Conservation (phyloP, 2,329 filamentous ascomycete genomes). For the Tolypocladium nubicola region DNA sequence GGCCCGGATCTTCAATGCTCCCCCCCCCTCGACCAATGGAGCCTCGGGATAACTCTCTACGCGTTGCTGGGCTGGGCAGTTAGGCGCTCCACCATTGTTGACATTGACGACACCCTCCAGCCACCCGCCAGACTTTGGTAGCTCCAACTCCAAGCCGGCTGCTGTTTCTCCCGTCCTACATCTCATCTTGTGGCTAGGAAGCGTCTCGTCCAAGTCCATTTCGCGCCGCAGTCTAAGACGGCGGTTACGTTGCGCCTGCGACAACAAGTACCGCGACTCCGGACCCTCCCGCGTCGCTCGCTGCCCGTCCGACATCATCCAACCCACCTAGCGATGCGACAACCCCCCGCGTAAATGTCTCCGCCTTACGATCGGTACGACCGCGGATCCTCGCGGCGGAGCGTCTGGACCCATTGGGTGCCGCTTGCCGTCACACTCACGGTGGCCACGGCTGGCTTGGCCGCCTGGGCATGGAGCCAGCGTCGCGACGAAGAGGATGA, state of each 20-base stretch:
- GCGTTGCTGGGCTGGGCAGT: conserved; percentile 5
- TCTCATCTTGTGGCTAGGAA: neutral
- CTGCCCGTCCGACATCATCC: conserved; percentile 6
- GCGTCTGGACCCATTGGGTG: conserved; percentile 74
- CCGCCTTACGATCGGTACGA: conserved; percentile 51
- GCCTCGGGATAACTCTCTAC: conserved; percentile 4
- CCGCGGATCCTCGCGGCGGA: conserved; percentile 44
- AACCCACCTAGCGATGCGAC: conserved; percentile 20
- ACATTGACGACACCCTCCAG: conserved; percentile 3
- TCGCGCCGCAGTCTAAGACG: neutral
- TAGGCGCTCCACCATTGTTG: conserved; percentile 7
- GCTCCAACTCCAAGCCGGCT: neutral
- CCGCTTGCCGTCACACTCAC: conserved; percentile 80
- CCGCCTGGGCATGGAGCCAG: conserved; percentile 91
- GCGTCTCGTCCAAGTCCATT: neutral
- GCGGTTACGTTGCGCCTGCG: neutral
- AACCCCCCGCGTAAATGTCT: conserved; percentile 38
- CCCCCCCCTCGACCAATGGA: neutral
- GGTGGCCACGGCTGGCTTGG: conserved; percentile 75
- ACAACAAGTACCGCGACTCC: neutral
- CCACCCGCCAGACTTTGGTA: conserved; percentile 1
- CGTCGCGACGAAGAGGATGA: conserved; percentile 65
- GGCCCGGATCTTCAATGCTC: conserved; percentile 6
- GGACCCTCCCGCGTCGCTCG: neutral
- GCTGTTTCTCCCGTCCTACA: neutral